Evolutionary conservation across 2,329 filamentous ascomycete genomes (phyloP).

Genomic region (Cryphonectria carpinicola): DNA sequence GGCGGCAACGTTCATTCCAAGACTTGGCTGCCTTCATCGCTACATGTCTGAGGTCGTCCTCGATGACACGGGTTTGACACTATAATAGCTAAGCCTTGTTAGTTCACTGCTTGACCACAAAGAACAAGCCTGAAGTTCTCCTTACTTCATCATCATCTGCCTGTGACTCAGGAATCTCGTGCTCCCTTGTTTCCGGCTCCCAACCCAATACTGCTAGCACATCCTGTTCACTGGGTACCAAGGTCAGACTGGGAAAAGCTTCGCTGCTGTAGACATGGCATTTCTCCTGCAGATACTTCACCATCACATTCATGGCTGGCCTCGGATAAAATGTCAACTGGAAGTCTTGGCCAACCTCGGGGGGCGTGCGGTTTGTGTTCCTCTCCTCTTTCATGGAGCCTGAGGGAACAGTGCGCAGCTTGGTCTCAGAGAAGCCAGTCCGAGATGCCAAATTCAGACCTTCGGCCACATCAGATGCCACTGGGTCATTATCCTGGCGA

Average conservation of each 20-base stretch:
- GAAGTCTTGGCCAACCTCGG: slow-evolving; percentile 18
- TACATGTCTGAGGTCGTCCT: slow-evolving; percentile 13
- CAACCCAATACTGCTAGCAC: slow-evolving; percentile 19
- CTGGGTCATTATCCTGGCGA: background rate
- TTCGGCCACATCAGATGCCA: background rate
- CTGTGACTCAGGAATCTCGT: slow-evolving; percentile 6
- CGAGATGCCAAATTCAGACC: background rate
- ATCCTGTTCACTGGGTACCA: slow-evolving; percentile 15
- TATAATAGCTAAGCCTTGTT: background rate
- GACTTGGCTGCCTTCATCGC: slow-evolving; percentile 21
- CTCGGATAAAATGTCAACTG: slow-evolving; percentile 25
- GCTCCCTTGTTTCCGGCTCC: slow-evolving; percentile 15
- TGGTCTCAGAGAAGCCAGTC: background rate
- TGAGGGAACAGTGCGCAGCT: background rate
- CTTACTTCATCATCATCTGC: slow-evolving; percentile 21
- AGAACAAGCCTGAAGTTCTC: too few species aligned
- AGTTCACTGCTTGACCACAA: background rate
- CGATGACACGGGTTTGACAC: slow-evolving; percentile 18
- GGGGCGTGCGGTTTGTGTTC: background rate
- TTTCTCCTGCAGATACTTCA: slow-evolving; percentile 15
- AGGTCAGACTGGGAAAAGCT: slow-evolving; percentile 6
- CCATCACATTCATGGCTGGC: slow-evolving; percentile 23
- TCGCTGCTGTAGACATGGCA: slow-evolving; percentile 17
- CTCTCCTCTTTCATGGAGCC: background rate
- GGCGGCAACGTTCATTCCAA: slow-evolving; percentile 22